These are phyloP conservation scores for Rosa persica DNA, from an alignment of 306 rosid genomes.

Conservation along the genomic window DNA sequence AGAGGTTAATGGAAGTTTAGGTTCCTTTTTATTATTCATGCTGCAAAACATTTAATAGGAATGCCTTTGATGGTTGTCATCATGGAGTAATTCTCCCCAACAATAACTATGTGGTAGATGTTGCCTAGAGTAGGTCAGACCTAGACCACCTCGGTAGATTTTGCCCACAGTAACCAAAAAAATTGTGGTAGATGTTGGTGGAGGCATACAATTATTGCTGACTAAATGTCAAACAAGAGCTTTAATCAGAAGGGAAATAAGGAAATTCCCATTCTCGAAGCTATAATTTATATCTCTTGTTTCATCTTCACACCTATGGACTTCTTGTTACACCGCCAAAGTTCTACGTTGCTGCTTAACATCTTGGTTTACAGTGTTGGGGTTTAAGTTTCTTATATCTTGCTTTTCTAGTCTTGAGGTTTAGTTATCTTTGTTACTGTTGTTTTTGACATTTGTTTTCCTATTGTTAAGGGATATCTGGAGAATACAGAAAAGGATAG, in stretches of 20 bases:
- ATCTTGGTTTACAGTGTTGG: background rate
- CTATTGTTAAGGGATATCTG: conserved; percentile 61
- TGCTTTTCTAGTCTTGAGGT: background rate
- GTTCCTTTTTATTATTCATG: conserved; percentile 7
- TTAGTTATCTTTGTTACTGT: background rate
- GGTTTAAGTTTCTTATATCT: background rate
- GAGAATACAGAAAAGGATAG: conserved; percentile 90
- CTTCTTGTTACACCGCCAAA: background rate
- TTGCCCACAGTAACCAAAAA: too few species aligned
- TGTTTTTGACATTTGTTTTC: conserved; percentile 23
- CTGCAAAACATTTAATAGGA: background rate
- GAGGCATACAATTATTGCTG: background rate
- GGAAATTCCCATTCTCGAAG: background rate
- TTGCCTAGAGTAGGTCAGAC: conserved; percentile 20
- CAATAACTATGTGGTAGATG: background rate
- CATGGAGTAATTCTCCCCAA: conserved; percentile 5
- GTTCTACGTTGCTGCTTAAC: background rate
- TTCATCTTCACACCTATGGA: background rate
- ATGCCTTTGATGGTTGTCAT: conserved; percentile 8
- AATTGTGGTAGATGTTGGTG: too few species aligned
- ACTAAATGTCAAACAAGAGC: background rate
- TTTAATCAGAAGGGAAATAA: too few species aligned
- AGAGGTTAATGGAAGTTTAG: background rate
- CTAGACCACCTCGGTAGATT: background rate
- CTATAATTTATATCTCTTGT: background rate